Evolutionary conservation across 2,329 filamentous ascomycete species (phyloP), one percentile per base, ranked within the genome.

Genomic region (Fusarium sterilihyphosum): DNA sequence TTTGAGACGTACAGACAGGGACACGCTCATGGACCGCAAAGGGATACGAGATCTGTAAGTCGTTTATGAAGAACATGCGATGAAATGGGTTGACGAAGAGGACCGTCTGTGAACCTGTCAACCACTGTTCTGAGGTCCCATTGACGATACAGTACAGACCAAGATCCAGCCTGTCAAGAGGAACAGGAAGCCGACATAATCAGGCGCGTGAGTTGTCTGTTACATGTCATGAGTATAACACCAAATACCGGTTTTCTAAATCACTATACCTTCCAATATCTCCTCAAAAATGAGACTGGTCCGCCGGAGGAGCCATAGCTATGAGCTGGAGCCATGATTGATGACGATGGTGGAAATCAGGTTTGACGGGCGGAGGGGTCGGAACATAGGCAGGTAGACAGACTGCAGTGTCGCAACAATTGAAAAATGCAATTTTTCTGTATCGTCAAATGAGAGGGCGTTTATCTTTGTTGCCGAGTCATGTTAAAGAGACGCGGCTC

Each of bases 41-140:
- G 2, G 96, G 96, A 79, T 93, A 98, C 73, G 94, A 92, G 68
- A 98, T 94, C 57, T 91, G 87, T 31, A 93, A 88, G 81, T 98
- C 94, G 81, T 95, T 93, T 71, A 98, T 89, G 73, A 91, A 93
- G 85, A 99, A 98, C 90, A 98, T 93, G 84, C 94, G 94, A 82
- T 98, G 95, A 81, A 98, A 98, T 1, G 96, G 96, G 70, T 92
- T 91, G 77, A 94, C 88, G 53, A 83, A 79, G 22, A 79, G 56
- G 33, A 76, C 75, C 56, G 79, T 78, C 82, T 83, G 77, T 65
- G 33, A 46, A 38, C 41, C 4, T 37, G 40, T 61, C 58, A 61
- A 57, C 65, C 14, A 33, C 31, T 54, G n/a, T 50, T 29, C 29
- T 58, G 17, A 22, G 60, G 54, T 65, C 60, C 62, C 29, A 44